Conservation (phyloP, 257 asterid species). For the Solanum okadae region DNA sequence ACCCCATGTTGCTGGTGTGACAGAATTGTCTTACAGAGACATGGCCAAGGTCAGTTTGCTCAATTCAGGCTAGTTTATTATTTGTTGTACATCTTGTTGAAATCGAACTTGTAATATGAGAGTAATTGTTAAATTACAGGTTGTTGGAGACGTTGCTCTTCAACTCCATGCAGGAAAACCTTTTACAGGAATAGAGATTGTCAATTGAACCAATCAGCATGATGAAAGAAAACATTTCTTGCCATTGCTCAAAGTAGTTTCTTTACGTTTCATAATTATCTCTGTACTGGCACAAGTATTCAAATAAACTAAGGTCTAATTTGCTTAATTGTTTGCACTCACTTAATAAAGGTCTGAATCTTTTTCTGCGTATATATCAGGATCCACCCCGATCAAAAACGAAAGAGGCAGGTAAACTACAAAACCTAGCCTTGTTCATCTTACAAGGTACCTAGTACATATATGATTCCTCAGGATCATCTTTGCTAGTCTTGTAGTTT, state of each 20-base stretch:
- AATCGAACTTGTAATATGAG: not conserved
- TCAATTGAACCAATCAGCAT: constrained; percentile 32
- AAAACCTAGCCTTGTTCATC: not conserved
- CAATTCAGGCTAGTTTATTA: not conserved
- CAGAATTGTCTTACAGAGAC: constrained; percentile 56
- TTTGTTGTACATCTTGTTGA: not conserved
- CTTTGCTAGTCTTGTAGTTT: not conserved
- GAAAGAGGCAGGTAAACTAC: not conserved
- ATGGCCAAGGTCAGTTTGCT: constrained; percentile 70
- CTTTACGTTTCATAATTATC: not conserved
- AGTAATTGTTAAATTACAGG: constrained; percentile 24
- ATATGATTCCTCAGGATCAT: not conserved
- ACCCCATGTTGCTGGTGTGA: constrained; percentile 93
- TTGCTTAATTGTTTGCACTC: not conserved
- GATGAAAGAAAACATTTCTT: not conserved
- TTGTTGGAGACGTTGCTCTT: constrained; percentile 76
- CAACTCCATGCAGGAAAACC: constrained; percentile 52
- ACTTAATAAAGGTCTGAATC: not conserved
- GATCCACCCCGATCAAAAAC: not conserved
- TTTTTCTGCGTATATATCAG: not conserved
- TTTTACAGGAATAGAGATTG: constrained; percentile 56
- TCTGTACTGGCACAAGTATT: not conserved
- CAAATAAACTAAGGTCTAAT: not conserved
- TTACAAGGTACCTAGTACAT: not conserved
- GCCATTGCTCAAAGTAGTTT: not conserved